phyloP scores from a whole-genome alignment of 2,329 filamentous ascomycete species.

The Xylaria digitata region DNA sequence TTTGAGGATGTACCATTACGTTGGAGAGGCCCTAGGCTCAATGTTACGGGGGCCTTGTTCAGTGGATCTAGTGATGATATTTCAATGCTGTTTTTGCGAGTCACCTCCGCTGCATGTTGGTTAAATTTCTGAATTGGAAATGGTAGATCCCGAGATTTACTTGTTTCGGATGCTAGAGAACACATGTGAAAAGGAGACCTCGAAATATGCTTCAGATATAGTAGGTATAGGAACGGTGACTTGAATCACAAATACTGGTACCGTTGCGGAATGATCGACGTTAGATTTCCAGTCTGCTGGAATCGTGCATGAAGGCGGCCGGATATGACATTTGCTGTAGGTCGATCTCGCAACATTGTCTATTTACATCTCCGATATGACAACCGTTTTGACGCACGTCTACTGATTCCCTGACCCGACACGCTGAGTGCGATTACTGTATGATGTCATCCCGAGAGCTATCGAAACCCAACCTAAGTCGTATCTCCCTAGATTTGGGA shows the following conservation, averaged over 20 bases:
- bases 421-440: background rate
- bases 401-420: constrained; percentile 4
- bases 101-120: constrained; percentile 10
- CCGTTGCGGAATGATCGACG: constrained; percentile 23
- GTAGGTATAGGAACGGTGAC: constrained; percentile 13
- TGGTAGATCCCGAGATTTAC: constrained; percentile 22
- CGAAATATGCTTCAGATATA: constrained; percentile 1
- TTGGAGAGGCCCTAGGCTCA: background rate
- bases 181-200: background rate
- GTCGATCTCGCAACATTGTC: constrained; percentile 25
- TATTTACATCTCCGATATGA: constrained; percentile 1
- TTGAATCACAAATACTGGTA: constrained; percentile 10
- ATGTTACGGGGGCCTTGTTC: background rate
- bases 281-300: constrained; percentile 17
- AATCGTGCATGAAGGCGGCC: constrained; percentile 1
- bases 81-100: constrained; percentile 13
- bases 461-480: background rate
- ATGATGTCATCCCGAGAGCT: constrained; percentile 34
- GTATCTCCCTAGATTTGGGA: too few species aligned
- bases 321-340: constrained; percentile 19
- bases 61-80: constrained; percentile 9
- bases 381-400: background rate
- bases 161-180: background rate
- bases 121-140: background rate
- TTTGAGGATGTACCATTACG: background rate